A percentile compares a stretch with the other conserved stretches of the same genome.
phyloP scores from a whole-genome alignment of 306 rosid genomes.

The Quercus suber region DNA sequence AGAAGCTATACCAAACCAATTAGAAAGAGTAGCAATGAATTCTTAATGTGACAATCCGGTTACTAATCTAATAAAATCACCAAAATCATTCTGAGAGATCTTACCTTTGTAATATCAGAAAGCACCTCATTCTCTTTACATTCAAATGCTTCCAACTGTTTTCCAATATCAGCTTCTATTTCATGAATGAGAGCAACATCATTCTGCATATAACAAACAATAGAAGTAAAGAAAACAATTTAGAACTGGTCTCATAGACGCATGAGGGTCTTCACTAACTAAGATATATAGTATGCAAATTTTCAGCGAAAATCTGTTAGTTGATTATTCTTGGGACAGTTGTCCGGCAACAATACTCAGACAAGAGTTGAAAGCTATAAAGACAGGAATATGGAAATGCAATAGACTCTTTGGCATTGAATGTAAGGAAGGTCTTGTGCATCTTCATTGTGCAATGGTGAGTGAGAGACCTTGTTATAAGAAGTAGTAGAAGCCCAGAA shows the following conservation, averaged over 20 bases:
- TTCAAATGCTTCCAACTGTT: conserved; percentile 57
- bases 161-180: conserved; percentile 66
- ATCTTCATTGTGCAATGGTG: no score
- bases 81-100: neutral
- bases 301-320: no score
- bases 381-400: no score
- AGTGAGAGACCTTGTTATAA: no score
- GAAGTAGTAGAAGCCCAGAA: no score
- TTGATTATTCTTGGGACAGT: no score
- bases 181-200: conserved; percentile 67
- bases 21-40: neutral
- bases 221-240: neutral
- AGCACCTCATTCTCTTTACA: conserved; percentile 78
- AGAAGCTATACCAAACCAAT: no score
- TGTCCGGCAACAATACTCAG: no score
- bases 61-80: neutral
- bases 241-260: conserved; percentile 14
- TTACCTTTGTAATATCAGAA: conserved; percentile 55
- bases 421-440: no score
- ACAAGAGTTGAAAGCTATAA: no score
- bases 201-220: conserved; percentile 44
- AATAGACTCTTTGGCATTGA: no score
- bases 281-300: neutral
- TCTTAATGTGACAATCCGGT: neutral
- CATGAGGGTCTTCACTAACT: neutral